Conservation (phyloP, 2,329 filamentous ascomycete genomes). For the Stagonosporopsis rhizophila region DNA sequence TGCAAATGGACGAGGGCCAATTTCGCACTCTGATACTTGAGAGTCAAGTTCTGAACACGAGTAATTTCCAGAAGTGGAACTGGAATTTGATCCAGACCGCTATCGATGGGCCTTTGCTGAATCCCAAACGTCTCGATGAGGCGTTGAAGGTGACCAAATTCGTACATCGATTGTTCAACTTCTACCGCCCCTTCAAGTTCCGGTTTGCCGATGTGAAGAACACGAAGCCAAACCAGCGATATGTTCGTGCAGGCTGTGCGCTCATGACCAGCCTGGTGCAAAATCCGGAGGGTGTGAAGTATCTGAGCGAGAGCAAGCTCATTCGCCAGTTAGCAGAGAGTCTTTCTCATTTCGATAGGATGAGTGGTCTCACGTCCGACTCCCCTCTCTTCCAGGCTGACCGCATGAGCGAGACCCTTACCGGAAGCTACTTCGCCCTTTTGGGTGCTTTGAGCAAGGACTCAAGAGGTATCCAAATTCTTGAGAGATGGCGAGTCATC, state of each 20-base stretch:
- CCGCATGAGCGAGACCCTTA: slow-evolving; percentile 84
- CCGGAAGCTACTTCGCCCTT: slow-evolving; percentile 92
- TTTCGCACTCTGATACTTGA: slow-evolving; percentile 73
- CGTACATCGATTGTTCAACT: slow-evolving; percentile 91
- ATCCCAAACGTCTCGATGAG: slow-evolving; percentile 90
- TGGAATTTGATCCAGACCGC: slow-evolving; percentile 92
- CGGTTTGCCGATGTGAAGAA: slow-evolving; percentile 90
- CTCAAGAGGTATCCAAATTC: slow-evolving; percentile 80
- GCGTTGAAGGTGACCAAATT: slow-evolving; percentile 96
- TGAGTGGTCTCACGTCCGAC: slow-evolving; percentile 75
- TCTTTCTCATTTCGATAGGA: slow-evolving; percentile 90
- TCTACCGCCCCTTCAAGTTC: slow-evolving; percentile 96
- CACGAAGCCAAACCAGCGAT: slow-evolving; percentile 91
- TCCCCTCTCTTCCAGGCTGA: slow-evolving; percentile 89
- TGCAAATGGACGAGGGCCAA: slow-evolving; percentile 68
- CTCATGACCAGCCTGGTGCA: slow-evolving; percentile 86
- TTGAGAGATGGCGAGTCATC: slow-evolving; percentile 97
- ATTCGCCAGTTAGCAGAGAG: slow-evolving; percentile 94
- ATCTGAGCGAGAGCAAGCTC: slow-evolving; percentile 89
- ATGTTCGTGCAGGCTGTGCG: slow-evolving; percentile 87
- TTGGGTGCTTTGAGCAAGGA: slow-evolving; percentile 87
- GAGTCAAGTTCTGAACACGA: slow-evolving; percentile 84
- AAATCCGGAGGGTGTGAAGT: slow-evolving; percentile 82
- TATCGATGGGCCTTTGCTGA: slow-evolving; percentile 90
- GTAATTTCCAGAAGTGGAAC: slow-evolving; percentile 95